phyloP scores from a whole-genome alignment of 371 early-diverging fungal species.

The Mucor plumbeus region DNA sequence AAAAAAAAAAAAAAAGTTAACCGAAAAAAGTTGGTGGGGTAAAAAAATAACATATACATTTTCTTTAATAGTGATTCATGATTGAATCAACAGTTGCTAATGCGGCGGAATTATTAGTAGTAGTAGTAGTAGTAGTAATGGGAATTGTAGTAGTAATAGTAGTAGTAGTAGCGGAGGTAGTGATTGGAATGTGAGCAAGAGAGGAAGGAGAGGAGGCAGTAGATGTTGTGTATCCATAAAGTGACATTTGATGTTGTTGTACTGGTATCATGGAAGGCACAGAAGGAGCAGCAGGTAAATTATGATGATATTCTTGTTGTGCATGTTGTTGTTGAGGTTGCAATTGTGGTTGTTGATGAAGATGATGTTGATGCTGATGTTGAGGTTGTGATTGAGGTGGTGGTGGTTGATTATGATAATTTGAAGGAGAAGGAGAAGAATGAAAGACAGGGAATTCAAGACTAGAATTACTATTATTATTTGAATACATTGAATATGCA shows the following conservation, averaged over 20 bases:
- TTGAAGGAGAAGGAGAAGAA: constrained; percentile 4
- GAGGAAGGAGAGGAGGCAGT: neutral
- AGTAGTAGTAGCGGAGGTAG: neutral
- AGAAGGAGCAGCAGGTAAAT: constrained; percentile 25
- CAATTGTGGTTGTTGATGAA: neutral
- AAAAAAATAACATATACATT: neutral
- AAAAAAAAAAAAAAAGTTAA: neutral
- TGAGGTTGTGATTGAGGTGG: constrained; percentile 1
- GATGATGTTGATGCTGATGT: neutral
- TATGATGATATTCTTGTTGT: neutral
- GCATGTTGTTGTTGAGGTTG: constrained; percentile 2
- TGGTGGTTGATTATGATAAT: neutral
- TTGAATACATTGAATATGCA: constrained; percentile 2
- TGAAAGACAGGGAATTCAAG: constrained; percentile 6
- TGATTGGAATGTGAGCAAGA: neutral
- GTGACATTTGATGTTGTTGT: constrained; percentile 12
- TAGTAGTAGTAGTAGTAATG: neutral
- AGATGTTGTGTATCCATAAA: constrained; percentile 1
- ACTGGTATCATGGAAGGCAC: constrained; percentile 34
- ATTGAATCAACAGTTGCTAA: neutral
- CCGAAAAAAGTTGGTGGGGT: neutral
- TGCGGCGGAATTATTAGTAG: neutral
- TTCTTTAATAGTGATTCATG: constrained; percentile 1
- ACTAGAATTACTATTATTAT: neutral
- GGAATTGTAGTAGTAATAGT: neutral